Conservation (phyloP, 768 basidiomycete genomes). For the Collybia mongolica region DNA sequence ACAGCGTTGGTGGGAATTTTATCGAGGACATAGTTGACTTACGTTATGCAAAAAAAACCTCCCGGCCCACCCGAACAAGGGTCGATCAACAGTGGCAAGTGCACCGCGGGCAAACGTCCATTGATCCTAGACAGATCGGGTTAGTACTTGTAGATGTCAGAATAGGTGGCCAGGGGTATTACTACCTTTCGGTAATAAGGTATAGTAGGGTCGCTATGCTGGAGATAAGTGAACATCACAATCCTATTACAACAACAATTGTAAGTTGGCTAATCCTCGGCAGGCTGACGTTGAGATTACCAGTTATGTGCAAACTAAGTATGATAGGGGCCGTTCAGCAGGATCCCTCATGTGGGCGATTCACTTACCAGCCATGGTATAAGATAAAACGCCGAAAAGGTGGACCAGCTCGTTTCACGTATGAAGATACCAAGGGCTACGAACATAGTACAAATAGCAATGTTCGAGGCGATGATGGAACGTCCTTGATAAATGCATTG, state of each 20-base stretch:
- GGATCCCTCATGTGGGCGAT: not conserved
- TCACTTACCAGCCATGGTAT: slow-evolving; percentile 47
- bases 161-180: not conserved
- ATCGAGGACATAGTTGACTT: slow-evolving; percentile 10
- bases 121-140: slow-evolving; percentile 28
- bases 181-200: slow-evolving; percentile 54
- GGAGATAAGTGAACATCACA: slow-evolving; percentile 60
- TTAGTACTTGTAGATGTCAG: not conserved
- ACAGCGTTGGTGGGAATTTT: not conserved
- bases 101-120: slow-evolving; percentile 66
- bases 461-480: slow-evolving; percentile 41
- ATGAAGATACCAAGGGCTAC: slow-evolving; percentile 28
- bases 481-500: slow-evolving; percentile 18
- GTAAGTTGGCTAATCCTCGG: slow-evolving; percentile 2
- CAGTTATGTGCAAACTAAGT: slow-evolving; percentile 45
- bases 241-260: slow-evolving; percentile 35
- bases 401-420: slow-evolving; percentile 25
- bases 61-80: slow-evolving; percentile 59
- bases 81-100: slow-evolving; percentile 57
- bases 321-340: not conserved
- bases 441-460: slow-evolving; percentile 38
- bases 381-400: slow-evolving; percentile 41
- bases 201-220: slow-evolving; percentile 58
- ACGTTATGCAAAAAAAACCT: slow-evolving; percentile 57
- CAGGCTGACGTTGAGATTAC: slow-evolving; percentile 17